phyloP scores from a whole-genome alignment of 2,329 filamentous ascomycete species.

The Claviceps monticola region DNA sequence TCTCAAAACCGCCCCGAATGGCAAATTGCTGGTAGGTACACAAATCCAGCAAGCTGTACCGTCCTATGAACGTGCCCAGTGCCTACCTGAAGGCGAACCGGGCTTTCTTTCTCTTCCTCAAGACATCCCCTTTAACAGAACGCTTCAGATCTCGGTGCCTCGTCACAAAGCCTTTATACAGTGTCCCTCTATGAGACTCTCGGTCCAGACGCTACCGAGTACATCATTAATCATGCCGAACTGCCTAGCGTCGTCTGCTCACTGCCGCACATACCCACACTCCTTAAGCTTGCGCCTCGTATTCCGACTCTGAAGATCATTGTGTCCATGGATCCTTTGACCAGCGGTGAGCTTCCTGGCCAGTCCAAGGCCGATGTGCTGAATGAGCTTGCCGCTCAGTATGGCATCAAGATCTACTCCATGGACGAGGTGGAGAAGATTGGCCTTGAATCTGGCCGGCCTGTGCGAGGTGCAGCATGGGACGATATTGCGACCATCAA shows the following conservation, averaged over 20 bases:
- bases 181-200: conserved; percentile 96
- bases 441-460: conserved; percentile 54
- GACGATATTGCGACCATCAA: conserved; percentile 80
- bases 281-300: conserved; percentile 66
- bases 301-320: conserved; percentile 77
- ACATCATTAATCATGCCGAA: conserved; percentile 83
- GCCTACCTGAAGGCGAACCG: background rate
- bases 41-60: background rate
- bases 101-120: background rate
- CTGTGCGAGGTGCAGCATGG: conserved; percentile 56
- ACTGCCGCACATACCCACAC: conserved; percentile 63
- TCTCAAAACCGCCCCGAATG: conserved; percentile 77
- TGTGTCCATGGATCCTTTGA: conserved; percentile 70
- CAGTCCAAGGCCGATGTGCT: conserved; percentile 70
- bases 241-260: conserved; percentile 65
- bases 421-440: conserved; percentile 71
- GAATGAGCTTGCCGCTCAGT: conserved; percentile 56
- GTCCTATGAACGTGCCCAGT: background rate
- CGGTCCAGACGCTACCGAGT: conserved; percentile 81
- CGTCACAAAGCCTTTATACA: conserved; percentile 76
- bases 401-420: conserved; percentile 66
- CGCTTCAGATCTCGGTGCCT: conserved; percentile 60
- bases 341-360: conserved; percentile 61
- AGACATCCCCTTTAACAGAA: background rate
- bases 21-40: conserved; percentile 56